Conservation (phyloP, 768 basidiomycete species). For the Phlebiopsis flavidoalba region DNA sequence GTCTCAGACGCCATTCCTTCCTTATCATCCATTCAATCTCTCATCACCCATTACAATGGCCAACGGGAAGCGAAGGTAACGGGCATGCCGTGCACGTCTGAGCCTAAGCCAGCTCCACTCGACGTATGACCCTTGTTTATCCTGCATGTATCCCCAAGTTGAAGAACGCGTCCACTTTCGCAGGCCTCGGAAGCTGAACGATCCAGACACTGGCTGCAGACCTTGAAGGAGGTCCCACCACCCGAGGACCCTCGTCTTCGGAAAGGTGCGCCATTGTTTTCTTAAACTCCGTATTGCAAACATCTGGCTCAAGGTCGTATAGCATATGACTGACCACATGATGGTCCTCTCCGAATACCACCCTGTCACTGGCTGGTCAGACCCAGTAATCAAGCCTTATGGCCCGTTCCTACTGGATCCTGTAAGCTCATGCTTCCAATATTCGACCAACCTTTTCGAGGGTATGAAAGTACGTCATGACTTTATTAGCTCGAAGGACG, state of each 20-base stretch:
- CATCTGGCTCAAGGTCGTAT: constrained; percentile 1
- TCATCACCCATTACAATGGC: not conserved
- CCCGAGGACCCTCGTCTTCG: constrained; percentile 49
- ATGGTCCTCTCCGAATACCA: constrained; percentile 70
- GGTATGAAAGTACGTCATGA: constrained; percentile 54
- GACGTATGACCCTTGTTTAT: constrained; percentile 5
- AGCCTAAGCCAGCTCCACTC: constrained; percentile 4
- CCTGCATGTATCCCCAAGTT: not conserved
- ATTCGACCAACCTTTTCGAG: constrained; percentile 56
- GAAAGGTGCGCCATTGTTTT: constrained; percentile 39
- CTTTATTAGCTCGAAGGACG: not conserved
- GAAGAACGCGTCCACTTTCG: not conserved
- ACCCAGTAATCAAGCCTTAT: constrained; percentile 71
- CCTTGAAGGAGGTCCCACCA: constrained; percentile 46
- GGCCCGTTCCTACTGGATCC: constrained; percentile 57
- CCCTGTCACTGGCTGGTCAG: constrained; percentile 60
- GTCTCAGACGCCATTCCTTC: not conserved
- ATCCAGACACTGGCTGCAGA: constrained; percentile 40
- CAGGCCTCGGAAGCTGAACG: constrained; percentile 55
- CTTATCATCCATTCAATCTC: not conserved
- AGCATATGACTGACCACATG: constrained; percentile 65
- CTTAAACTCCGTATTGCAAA: not conserved
- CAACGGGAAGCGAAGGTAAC: constrained; percentile 4
- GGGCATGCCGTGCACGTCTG: constrained; percentile 1
- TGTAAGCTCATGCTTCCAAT: constrained; percentile 50